Evolutionary conservation across 177 flowering plant species (phyloP).

Genomic region (Vitis hybrid): DNA sequence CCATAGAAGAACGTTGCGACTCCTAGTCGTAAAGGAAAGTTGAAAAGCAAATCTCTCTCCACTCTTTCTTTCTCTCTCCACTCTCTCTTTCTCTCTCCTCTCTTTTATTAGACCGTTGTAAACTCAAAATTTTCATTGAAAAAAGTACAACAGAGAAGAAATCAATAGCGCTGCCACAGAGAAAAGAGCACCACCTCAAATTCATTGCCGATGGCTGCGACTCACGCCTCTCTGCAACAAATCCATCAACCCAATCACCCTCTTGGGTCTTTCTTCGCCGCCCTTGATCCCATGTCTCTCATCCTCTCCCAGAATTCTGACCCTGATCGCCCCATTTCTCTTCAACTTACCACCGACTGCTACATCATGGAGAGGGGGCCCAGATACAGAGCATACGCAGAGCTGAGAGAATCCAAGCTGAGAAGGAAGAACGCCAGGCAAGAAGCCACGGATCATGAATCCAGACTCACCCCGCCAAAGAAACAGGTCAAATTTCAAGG

Average conservation of each 20-base stretch:
- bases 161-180: no score
- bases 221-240: conserved; percentile 16
- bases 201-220: conserved; percentile 34
- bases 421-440: conserved; percentile 24
- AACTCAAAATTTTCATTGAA: conserved; percentile 10
- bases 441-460: conserved; percentile 12
- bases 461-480: conserved; percentile 40
- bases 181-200: background rate
- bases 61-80: conserved; percentile 7
- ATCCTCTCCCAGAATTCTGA: conserved; percentile 40
- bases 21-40: background rate
- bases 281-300: conserved; percentile 42
- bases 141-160: background rate
- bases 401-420: conserved; percentile 58
- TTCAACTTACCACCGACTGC: conserved; percentile 30
- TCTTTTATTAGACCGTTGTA: conserved; percentile 29
- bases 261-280: conserved; percentile 26
- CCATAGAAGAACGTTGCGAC: conserved; percentile 24
- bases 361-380: conserved; percentile 58
- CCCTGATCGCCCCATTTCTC: conserved; percentile 20
- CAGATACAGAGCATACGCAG: conserved; percentile 61
- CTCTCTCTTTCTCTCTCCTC: conserved; percentile 1
- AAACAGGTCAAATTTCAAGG: conserved; percentile 58
- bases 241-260: conserved; percentile 16
- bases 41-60: conserved; percentile 7